Base-by-base conservation (phyloP, 2,329 filamentous ascomycete species). In the Elsinoe australis region DNA sequence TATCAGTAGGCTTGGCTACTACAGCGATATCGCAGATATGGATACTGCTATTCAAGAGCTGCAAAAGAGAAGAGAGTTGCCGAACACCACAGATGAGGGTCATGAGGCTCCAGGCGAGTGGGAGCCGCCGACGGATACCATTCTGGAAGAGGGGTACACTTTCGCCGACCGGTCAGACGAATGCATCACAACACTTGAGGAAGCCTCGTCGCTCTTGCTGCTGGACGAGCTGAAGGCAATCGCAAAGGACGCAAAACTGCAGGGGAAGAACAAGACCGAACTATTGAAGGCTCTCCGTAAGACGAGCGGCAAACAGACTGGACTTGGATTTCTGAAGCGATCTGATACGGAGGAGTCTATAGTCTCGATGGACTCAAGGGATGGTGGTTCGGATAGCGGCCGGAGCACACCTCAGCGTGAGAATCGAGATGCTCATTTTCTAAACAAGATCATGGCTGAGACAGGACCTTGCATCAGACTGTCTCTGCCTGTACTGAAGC, bases 201-300 rank as follows among this genome's bases (percentile, higher is more conserved):
- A 95, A 62, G 89, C 89, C 2, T 85, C 86, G 0, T 79, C 83
- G 1, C 70, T 96, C 1, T 68, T 98, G 4, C 78, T 80, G n/a
- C 70, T 96, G 0, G 88, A 95, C 38, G 92, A 98, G 66, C 72
- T 96, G 17, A 96, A 92, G 61, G 62, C 65, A 0, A 67, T 98
- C 8, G 86, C 88, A 1, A 95, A 87, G 61, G 87, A 95, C 55
- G 85, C 82, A 3, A 95, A 88, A 57, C 76, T 94, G 0, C 80
- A 85, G 57, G 90, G 90, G 1, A 92, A 86, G 64, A 95, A 85
- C 58, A 98, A 98, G 63, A 72, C 76, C 28, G 88, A 94, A 28
- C 67, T 96, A 5, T 67, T 89, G 21, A 76, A 74, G 53, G 82
- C 83, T n/a, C 72, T 96, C 6, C 76, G 80, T n/a, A 76, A 74